Evolutionary conservation across 805 yeast genomes (phyloP).

Genomic region (Kodamaea kakaduensis): DNA sequence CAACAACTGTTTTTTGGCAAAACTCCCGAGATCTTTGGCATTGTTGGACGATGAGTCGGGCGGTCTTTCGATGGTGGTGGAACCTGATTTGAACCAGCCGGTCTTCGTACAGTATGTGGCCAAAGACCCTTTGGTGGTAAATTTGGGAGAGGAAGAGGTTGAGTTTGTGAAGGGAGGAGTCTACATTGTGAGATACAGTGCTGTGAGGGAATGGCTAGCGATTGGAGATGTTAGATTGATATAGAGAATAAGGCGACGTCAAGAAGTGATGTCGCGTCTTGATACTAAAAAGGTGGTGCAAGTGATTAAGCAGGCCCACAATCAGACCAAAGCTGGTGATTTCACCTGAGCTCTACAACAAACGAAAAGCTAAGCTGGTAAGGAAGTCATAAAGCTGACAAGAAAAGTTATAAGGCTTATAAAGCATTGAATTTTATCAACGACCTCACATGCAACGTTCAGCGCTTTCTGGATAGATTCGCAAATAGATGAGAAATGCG

Average conservation of each 20-base stretch:
- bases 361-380: too few species aligned
- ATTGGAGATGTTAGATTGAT: slow-evolving; percentile 38
- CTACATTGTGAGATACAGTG: slow-evolving; percentile 66
- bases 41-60: slow-evolving; percentile 69
- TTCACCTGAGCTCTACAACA: too few species aligned
- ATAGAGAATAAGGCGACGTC: slow-evolving; percentile 16
- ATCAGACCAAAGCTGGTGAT: too few species aligned
- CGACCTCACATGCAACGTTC: too few species aligned
- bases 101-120: slow-evolving; percentile 56
- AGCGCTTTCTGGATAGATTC: too few species aligned
- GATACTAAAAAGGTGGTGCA: too few species aligned
- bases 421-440: too few species aligned
- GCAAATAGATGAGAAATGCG: too few species aligned
- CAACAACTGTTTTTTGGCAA: slow-evolving; percentile 59
- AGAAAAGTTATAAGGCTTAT: too few species aligned
- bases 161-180: slow-evolving; percentile 59
- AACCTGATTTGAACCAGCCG: slow-evolving; percentile 71
- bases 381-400: too few species aligned
- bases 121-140: slow-evolving; percentile 23
- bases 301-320: too few species aligned
- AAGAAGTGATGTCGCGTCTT: too few species aligned
- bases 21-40: slow-evolving; percentile 65
- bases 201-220: slow-evolving; percentile 27
- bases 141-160: slow-evolving; percentile 26
- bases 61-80: slow-evolving; percentile 65